Conservation (phyloP, 306 rosid genomes). For the Acacia crassicarpa region DNA sequence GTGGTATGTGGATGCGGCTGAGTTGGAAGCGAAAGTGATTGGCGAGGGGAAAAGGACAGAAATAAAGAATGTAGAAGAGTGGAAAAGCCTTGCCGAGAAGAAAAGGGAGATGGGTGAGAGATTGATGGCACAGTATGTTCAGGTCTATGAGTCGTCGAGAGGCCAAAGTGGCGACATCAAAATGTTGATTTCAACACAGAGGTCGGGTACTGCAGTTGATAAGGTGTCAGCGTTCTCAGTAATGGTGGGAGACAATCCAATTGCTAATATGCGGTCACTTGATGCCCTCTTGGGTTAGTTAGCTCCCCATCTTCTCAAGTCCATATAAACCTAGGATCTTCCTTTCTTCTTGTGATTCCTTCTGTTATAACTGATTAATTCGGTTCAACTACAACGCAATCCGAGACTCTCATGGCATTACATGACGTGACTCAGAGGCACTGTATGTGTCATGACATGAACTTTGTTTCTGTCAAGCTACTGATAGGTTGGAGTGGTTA, state of each 20-base stretch:
- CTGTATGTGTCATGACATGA: not conserved
- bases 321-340: not conserved
- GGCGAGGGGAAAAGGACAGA: conserved; percentile 62
- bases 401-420: not conserved
- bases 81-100: conserved; percentile 71
- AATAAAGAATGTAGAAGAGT: conserved; percentile 51
- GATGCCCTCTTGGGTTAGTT: conserved; percentile 81
- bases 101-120: conserved; percentile 79
- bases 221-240: conserved; percentile 93
- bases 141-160: conserved; percentile 75
- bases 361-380: not conserved
- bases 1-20: conserved; percentile 78
- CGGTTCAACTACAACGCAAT: not conserved
- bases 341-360: not conserved
- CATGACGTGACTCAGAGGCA: too few relatives aligned
- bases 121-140: conserved; percentile 73
- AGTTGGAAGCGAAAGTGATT: conserved; percentile 62
- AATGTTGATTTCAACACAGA: conserved; percentile 82
- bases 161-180: conserved; percentile 86
- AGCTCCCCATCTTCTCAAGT: not conserved
- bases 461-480: not conserved
- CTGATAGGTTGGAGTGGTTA: not conserved
- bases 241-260: conserved; percentile 81
- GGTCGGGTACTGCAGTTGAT: conserved; percentile 93
- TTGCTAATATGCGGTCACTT: conserved; percentile 82